Base-by-base conservation (phyloP, 2,329 filamentous ascomycete species). In the Penicillium brevicompactum region DNA sequence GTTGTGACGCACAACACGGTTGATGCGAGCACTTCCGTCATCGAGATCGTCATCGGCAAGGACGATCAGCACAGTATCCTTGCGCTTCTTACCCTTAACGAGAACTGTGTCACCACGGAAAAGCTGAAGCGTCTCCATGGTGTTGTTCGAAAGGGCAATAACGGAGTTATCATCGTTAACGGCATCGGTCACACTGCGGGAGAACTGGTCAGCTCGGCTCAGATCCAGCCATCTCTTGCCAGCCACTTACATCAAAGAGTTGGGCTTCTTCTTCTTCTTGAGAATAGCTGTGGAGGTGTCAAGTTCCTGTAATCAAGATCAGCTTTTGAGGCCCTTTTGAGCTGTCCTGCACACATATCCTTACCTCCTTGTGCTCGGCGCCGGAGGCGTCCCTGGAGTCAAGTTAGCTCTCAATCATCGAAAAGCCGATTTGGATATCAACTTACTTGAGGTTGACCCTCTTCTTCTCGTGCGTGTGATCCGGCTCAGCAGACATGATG, bases 181-280 rank as follows among this genome's bases (percentile, higher is more conserved):
- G 76, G 94, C 92, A 85, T 99, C 95, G 72, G 94, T 97, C 65
- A 99, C 94, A 81, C 92, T 96, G 70, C 65, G 57, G 37, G 52
- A 51, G 46, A 51, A 55, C 24, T 40, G 52, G 61, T 69, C 55
- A 70, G 65, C 61, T 61, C 22, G 18, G 58, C 32, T 40, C 49
- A 43, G n/a, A 41, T 27, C 11, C 30, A 42, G 49, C 56, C 46
- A 49, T 53, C 46, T 40, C 31, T 42, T 11, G 32, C 22, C 38
- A 45, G 27, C 31, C 43, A 77, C 88, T 76, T 83, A 96, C 92
- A 99, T 96, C 76, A 99, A 80, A 73, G 93, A 95, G 80, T 99
- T 99, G 69, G 92, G 92, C 91, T 99, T 99, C 92, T 99, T 99
- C 89, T 99, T 99, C 86, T 97, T 97, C 84, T 97, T 97, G 71